Percentiles rank a stretch among this genome's conserved stretches.
Conservation (phyloP, 768 basidiomycete species). For the Agaricus blazei region DNA sequence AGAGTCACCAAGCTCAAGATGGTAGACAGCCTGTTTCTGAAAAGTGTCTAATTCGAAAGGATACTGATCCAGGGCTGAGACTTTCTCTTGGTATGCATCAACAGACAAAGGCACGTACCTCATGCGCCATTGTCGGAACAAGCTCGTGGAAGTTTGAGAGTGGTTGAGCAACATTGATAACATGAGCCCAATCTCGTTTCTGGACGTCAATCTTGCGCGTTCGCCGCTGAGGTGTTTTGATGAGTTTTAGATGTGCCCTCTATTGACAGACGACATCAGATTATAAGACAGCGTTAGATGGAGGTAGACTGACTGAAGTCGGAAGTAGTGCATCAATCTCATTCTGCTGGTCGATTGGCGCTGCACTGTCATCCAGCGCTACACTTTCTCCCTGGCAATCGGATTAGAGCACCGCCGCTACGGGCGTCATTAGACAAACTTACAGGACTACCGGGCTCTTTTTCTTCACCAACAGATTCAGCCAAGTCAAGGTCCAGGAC, state of each 20-base stretch:
- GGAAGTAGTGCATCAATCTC: constrained; percentile 84
- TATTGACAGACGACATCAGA: constrained; percentile 18
- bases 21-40: constrained; percentile 98
- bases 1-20: constrained; percentile 94
- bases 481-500: constrained; percentile 29
- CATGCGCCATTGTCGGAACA: constrained; percentile 94
- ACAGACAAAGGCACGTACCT: constrained; percentile 38
- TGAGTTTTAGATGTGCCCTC: constrained; percentile 56
- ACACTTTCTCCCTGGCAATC: constrained; percentile 5
- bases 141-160: constrained; percentile 87
- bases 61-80: constrained; percentile 43
- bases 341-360: constrained; percentile 18
- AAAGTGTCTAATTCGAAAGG: constrained; percentile 99
- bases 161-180: constrained; percentile 88
- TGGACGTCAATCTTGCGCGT: constrained; percentile 43
- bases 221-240: constrained; percentile 35
- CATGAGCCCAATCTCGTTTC: constrained; percentile 97
- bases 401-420: background rate
- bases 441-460: constrained; percentile 18
- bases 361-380: constrained; percentile 11
- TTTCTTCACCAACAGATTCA: constrained; percentile 17
- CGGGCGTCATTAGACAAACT: background rate
- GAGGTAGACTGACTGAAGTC: constrained; percentile 32
- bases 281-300: background rate
- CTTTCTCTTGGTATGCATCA: background rate